Evolutionary conservation across 1,139 yeast species (phyloP).

Genomic region (Saccharomyces hybrid): DNA sequence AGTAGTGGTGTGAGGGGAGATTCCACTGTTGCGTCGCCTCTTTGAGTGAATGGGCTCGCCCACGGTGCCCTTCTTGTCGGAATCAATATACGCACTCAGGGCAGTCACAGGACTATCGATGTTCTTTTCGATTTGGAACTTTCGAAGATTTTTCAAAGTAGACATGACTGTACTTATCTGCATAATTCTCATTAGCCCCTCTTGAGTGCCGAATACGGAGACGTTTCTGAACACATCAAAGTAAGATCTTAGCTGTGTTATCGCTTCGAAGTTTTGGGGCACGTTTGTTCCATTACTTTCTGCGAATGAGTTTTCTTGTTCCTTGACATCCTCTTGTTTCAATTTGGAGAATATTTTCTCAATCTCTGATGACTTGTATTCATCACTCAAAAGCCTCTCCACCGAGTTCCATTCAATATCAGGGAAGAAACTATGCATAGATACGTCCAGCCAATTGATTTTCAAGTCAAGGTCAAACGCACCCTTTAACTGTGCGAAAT

Average conservation of each 20-base stretch:
- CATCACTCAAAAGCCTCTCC: slow-evolving; percentile 29
- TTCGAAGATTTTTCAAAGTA: slow-evolving; percentile 41
- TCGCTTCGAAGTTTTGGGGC: slow-evolving; percentile 16
- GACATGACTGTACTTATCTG: slow-evolving; percentile 76
- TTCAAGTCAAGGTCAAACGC: slow-evolving; percentile 53
- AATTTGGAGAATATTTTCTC: slow-evolving; percentile 6
- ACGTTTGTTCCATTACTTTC: slow-evolving; percentile 3
- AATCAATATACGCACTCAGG: slow-evolving; percentile 7
- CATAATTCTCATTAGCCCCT: slow-evolving; percentile 55
- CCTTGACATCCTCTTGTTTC: slow-evolving; percentile 1
- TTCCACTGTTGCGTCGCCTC: neutral
- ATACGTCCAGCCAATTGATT: slow-evolving; percentile 66
- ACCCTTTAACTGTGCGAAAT: slow-evolving; percentile 52
- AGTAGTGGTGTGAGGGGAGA: neutral
- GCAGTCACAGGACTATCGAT: neutral
- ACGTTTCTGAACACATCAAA: slow-evolving; percentile 36
- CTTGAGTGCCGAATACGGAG: slow-evolving; percentile 53
- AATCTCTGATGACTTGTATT: slow-evolving; percentile 16
- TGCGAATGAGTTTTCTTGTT: neutral
- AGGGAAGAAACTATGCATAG: slow-evolving; percentile 38
- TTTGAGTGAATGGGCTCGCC: neutral
- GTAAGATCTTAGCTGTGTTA: slow-evolving; percentile 30
- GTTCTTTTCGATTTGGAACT: neutral
- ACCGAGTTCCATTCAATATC: slow-evolving; percentile 39
- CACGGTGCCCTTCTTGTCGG: neutral